Base-by-base conservation (phyloP, 169 alveolate species). In the Besnoitia besnoiti region DNA sequence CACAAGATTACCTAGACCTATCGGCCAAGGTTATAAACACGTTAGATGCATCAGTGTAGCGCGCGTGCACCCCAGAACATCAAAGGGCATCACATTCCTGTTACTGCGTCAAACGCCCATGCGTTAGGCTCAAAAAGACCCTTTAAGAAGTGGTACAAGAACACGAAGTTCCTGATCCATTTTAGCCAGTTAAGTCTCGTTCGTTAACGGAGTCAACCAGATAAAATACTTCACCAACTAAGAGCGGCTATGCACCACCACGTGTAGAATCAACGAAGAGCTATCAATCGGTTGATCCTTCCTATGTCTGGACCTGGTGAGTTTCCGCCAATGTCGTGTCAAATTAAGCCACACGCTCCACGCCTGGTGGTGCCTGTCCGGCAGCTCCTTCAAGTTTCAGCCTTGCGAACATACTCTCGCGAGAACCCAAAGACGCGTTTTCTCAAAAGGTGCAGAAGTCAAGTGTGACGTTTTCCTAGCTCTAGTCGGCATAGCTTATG, bases 331-430 rank as follows among this genome's bases (percentile, higher is more conserved):
- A 98, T 96, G 97, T 97, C 85, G 98, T 96, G 98, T 97, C 98
- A 96, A 97, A 97, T 96, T 96, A 97, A 97, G 98, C 97, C 98
- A 98, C 98, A 97, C 96, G 97, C 97, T 97, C 98, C 98, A 96
- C 98, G 93, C 98, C 97, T 97, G 97, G 98, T 96, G 98, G 98
- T 97, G 98, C 98, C 98, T 97, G 95, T 96, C 98, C 98, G 98
- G 95, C 98, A 95, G 96, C 96, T 97, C 98, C 98, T 96, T 96
- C 96, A 97, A 97, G 98, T 96, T 98, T 97, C 99, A 96, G 98
- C 97, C 98, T 97, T 97, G 99, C 99, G 98, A 97, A 98, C 98
- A 98, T 97, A 97, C 98, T 97, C 98, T 98, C 98, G n/a, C n/a
- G n/a, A 97, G 35, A 37, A 98, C 98, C 98, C 96, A 97, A 96